Evolutionary conservation across 2,329 filamentous ascomycete genomes (phyloP), one percentile per base, ranked within the genome.

Genomic region (Pseudocercospora musae): DNA sequence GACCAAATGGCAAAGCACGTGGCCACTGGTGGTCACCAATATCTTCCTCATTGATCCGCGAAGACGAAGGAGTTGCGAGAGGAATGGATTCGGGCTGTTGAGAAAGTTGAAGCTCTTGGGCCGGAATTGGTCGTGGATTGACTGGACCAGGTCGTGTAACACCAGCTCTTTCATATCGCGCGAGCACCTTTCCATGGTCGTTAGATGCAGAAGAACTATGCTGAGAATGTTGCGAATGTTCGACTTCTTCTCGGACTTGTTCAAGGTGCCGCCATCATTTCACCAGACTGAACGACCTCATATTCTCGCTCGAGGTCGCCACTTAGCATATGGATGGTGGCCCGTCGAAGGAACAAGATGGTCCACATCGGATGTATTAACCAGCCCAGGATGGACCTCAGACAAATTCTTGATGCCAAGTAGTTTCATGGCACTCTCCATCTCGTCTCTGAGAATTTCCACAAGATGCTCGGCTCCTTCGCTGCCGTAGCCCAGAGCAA

Each of bases 351-450:
- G 78, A 42, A 84, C 79, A 21, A 83, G 69, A 68, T 81, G 77
- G 68, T 84, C 81, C 21, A 84, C 72, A 67, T 81, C 80, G 20
- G 53, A 56, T 2, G 74, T 75, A 58, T 87, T 86, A 18, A 88
- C 72, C 70, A 86, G 77, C 0, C 85, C 84, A 0, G 85, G 84
- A 67, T 86, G 83, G 8, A 85, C 78, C 71, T 88, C 81, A 52
- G 81, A 79, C 9, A 88, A 72, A 59, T 82, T 80, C 0, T 82
- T 86, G 23, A 88, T 78, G 3, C 86, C 86, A 59, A 86, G 81
- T 74, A 88, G 80, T 50, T 82, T 81, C 86, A 89, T 89, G 2
- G 85, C 85, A 2, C 82, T 86, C 66, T 86, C 82, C 3, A 89
- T 71, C 71, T 89, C 87, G 63, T 88, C 85, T 2, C 72, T 71